A percentile compares a stretch with the other conserved stretches of the same genome.
phyloP scores from a whole-genome alignment of 2,329 filamentous ascomycete genomes.

The Bipolaris gigantea region DNA sequence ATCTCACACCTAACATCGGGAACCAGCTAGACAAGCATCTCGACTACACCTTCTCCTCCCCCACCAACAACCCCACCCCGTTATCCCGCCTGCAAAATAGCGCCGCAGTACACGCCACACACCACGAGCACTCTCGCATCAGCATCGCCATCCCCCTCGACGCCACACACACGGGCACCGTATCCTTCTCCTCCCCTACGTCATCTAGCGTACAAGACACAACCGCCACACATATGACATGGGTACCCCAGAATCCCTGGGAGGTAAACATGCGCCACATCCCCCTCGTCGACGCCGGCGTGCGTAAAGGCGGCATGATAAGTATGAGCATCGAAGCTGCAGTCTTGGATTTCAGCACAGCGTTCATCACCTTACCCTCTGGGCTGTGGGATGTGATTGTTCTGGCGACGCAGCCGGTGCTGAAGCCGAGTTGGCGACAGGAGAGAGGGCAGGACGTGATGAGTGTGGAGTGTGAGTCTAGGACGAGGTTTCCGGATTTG shows the following conservation, averaged over 20 bases:
- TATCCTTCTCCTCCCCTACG: neutral
- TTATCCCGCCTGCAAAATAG: constrained; percentile 4
- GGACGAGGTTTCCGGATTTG: constrained; percentile 18
- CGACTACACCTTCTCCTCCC: constrained; percentile 5
- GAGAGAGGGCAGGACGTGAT: neutral
- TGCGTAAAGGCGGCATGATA: constrained; percentile 24
- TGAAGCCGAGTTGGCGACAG: too few relatives aligned
- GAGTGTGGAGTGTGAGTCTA: constrained; percentile 16
- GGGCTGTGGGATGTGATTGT: constrained; percentile 21
- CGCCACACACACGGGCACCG: neutral
- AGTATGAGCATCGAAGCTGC: constrained; percentile 9
- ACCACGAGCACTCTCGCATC: neutral
- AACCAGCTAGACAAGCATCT: constrained; percentile 11
- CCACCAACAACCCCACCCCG: neutral
- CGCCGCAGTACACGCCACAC: neutral
- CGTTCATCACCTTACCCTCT: constrained; percentile 16
- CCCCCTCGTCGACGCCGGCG: constrained; percentile 11
- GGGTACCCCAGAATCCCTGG: neutral
- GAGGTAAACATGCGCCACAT: constrained; percentile 3
- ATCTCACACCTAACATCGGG: too few relatives aligned
- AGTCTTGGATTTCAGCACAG: constrained; percentile 15
- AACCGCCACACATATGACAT: neutral
- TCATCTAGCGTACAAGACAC: neutral
- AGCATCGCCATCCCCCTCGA: constrained; percentile 8
- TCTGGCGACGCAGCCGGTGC: constrained; percentile 11